Conservation (phyloP, 2,329 filamentous ascomycete genomes). For the Fusarium lateritium region DNA sequence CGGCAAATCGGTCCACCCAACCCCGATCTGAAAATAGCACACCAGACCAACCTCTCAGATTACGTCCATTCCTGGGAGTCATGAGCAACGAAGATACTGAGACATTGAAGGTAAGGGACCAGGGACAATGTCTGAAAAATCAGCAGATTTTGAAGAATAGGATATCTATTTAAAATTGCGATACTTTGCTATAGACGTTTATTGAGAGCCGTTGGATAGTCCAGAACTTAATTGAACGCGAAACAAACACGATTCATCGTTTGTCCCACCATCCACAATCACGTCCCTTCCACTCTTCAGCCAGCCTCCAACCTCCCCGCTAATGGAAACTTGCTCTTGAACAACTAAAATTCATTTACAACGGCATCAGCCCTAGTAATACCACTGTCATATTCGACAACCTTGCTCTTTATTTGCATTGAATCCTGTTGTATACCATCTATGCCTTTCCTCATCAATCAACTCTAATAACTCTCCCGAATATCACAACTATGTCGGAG, state of each 20-base stretch:
- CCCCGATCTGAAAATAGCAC: constrained; percentile 34
- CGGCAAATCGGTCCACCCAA: constrained; percentile 22
- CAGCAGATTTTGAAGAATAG: background rate
- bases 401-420: constrained; percentile 5
- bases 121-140: background rate
- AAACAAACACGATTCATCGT: constrained; percentile 44
- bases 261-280: constrained; percentile 28
- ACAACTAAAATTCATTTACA: constrained; percentile 11
- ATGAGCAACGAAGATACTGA: constrained; percentile 3
- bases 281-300: constrained; percentile 20
- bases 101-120: background rate
- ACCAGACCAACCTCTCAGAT: constrained; percentile 31
- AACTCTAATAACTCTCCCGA: constrained; percentile 11
- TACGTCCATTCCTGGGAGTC: constrained; percentile 19
- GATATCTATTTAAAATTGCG: background rate
- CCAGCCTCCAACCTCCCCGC: constrained; percentile 41
- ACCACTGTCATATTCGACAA: constrained; percentile 9
- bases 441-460: constrained; percentile 8
- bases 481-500: constrained; percentile 42
- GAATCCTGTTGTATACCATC: constrained; percentile 11
- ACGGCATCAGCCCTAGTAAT: constrained; percentile 27
- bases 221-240: constrained; percentile 35
- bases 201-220: background rate
- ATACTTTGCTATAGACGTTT: background rate
- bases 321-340: constrained; percentile 18